Conservation (phyloP, 768 basidiomycete genomes). For the Calocybe indica region DNA sequence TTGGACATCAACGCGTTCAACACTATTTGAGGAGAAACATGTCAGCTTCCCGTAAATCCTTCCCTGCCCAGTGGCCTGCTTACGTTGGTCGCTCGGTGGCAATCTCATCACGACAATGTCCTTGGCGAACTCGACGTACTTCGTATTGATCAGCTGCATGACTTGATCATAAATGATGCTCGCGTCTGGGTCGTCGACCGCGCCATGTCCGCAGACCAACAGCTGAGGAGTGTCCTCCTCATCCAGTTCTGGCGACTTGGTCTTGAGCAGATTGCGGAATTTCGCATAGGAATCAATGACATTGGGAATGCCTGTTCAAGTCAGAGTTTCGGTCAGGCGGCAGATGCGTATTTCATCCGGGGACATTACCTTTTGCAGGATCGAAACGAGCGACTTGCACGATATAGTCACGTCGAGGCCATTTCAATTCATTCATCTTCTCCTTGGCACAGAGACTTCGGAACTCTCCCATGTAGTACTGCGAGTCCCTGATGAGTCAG, state of each 20-base stretch:
- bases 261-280: constrained; percentile 63
- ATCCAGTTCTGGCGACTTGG: constrained; percentile 32
- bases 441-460: constrained; percentile 68
- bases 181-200: constrained; percentile 93
- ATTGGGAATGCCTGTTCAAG: constrained; percentile 58
- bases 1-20: constrained; percentile 88
- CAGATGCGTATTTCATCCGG: neutral
- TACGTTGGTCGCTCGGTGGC: constrained; percentile 82
- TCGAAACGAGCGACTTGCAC: constrained; percentile 95
- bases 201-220: constrained; percentile 84
- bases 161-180: constrained; percentile 85
- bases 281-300: constrained; percentile 85
- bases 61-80: constrained; percentile 15
- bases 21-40: constrained; percentile 33
- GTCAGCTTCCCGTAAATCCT: neutral
- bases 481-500: constrained; percentile 48
- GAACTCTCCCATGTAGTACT: constrained; percentile 89
- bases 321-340: neutral
- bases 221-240: constrained; percentile 65
- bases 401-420: constrained; percentile 81
- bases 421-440: constrained; percentile 73
- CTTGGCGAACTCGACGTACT: constrained; percentile 46
- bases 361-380: constrained; percentile 49
- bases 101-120: constrained; percentile 75
- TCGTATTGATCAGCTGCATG: constrained; percentile 50